These are phyloP conservation scores for Xylaria arbuscula DNA, from an alignment of 2,329 filamentous ascomycete species.

Conservation along the genomic window DNA sequence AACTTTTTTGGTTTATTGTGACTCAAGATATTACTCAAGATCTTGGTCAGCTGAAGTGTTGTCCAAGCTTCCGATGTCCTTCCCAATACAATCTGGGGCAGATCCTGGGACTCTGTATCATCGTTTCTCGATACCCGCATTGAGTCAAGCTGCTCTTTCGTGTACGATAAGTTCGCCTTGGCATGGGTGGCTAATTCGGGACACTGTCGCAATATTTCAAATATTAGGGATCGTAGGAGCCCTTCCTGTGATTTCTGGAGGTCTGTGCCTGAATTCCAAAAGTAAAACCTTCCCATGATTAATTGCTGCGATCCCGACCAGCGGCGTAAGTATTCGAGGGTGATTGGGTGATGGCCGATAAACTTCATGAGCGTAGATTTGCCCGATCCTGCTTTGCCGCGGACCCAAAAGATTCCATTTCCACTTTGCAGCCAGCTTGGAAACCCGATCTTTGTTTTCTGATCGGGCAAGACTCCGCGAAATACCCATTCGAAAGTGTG, in stretches of 20 bases:
- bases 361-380: slow-evolving; percentile 35
- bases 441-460: not conserved
- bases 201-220: slow-evolving; percentile 14
- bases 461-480: not conserved
- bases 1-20: slow-evolving; percentile 1
- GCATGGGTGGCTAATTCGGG: not conserved
- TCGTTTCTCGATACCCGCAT: not conserved
- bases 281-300: slow-evolving; percentile 18
- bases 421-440: not conserved
- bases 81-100: too few species aligned
- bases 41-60: not conserved
- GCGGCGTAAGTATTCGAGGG: not conserved
- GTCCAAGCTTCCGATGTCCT: not conserved
- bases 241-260: slow-evolving; percentile 29
- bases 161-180: not conserved
- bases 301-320: slow-evolving; percentile 11
- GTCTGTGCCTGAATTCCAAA: slow-evolving; percentile 27
- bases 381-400: slow-evolving; percentile 22
- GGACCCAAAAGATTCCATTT: slow-evolving; percentile 25
- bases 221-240: slow-evolving; percentile 22
- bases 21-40: not conserved
- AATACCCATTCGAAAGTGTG: slow-evolving; percentile 25
- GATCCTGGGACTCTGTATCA: not conserved
- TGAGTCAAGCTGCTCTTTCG: not conserved
- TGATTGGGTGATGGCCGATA: slow-evolving; percentile 12